Evolutionary conservation across 1,284 basidiomycete genomes (phyloP).

Genomic region (Rhodotorula sp.): DNA sequence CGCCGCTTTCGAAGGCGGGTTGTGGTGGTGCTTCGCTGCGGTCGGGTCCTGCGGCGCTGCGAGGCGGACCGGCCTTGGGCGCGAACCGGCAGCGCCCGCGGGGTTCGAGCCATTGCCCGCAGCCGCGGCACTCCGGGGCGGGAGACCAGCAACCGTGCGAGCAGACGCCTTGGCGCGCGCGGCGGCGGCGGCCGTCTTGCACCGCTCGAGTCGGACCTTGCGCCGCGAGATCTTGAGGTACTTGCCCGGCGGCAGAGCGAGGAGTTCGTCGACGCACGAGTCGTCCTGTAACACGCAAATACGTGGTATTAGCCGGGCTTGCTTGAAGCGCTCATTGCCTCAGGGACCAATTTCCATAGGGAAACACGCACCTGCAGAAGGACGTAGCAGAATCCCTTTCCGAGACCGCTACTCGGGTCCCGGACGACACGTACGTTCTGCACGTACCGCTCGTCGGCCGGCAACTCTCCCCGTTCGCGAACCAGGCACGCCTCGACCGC

Average conservation of each 20-base stretch:
- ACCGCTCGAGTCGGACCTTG: constrained; percentile 79
- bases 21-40: constrained; percentile 9
- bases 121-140: neutral
- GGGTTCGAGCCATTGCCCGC: neutral
- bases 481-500: constrained; percentile 81
- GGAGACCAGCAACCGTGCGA: constrained; percentile 6
- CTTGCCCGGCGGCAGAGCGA: constrained; percentile 64
- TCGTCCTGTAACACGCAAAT: constrained; percentile 62
- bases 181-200: constrained; percentile 59
- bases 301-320: neutral
- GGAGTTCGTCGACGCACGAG: constrained; percentile 82
- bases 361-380: constrained; percentile 69
- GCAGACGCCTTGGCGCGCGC: constrained; percentile 31
- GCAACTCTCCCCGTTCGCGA: constrained; percentile 65
- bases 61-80: constrained; percentile 12
- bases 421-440: constrained; percentile 81
- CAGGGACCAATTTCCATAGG: neutral
- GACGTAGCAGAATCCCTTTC: constrained; percentile 97
- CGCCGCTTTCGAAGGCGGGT: neutral
- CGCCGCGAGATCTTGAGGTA: constrained; percentile 87
- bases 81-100: constrained; percentile 1
- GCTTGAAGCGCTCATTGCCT: no score
- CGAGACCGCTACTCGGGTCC: constrained; percentile 88
- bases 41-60: constrained; percentile 30
- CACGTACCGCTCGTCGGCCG: constrained; percentile 61